Evolutionary conservation across 495 filamentous ascomycete species (phyloP).

Genomic region (Penicillium atrosanguineum): DNA sequence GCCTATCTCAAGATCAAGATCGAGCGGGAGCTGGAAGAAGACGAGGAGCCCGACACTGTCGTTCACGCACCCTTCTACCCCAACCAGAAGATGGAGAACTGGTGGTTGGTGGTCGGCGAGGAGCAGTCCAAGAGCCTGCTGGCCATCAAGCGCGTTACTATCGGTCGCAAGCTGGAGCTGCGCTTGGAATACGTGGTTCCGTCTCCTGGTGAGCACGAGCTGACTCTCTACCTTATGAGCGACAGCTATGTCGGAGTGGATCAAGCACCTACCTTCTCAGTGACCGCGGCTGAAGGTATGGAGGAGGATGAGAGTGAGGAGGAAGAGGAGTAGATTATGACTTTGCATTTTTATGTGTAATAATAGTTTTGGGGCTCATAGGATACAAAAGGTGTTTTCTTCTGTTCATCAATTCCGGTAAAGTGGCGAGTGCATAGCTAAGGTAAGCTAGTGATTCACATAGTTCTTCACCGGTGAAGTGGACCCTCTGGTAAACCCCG

Average conservation of each 20-base stretch:
- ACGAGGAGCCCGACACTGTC: conserved; percentile 72
- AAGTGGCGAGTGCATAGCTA: background rate
- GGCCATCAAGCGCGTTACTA: conserved; percentile 91
- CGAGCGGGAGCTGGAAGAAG: conserved; percentile 77
- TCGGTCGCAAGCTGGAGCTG: conserved; percentile 72
- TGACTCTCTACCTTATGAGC: conserved; percentile 94
- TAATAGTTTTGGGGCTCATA: conserved; percentile 17
- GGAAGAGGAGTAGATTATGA: conserved; percentile 59
- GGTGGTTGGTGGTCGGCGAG: conserved; percentile 91
- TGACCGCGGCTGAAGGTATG: conserved; percentile 87
- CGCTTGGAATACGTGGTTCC: conserved; percentile 87
- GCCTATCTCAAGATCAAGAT: conserved; percentile 84
- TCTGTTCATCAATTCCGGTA: conserved; percentile 19
- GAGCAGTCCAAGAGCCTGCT: conserved; percentile 81
- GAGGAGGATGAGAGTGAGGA: conserved; percentile 90
- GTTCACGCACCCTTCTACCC: conserved; percentile 98
- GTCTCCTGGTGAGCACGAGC: conserved; percentile 75
- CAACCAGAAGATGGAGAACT: conserved; percentile 91
- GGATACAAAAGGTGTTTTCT: conserved; percentile 16
- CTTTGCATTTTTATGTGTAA: conserved; percentile 25
- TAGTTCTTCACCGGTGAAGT: conserved; percentile 7
- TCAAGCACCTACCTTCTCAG: conserved; percentile 85
- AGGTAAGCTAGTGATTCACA: background rate
- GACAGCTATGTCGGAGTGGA: conserved; percentile 98
- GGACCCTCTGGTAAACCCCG: conserved; percentile 11